Conservation (phyloP, 2,329 filamentous ascomycete genomes). For the Alternaria rosae region DNA sequence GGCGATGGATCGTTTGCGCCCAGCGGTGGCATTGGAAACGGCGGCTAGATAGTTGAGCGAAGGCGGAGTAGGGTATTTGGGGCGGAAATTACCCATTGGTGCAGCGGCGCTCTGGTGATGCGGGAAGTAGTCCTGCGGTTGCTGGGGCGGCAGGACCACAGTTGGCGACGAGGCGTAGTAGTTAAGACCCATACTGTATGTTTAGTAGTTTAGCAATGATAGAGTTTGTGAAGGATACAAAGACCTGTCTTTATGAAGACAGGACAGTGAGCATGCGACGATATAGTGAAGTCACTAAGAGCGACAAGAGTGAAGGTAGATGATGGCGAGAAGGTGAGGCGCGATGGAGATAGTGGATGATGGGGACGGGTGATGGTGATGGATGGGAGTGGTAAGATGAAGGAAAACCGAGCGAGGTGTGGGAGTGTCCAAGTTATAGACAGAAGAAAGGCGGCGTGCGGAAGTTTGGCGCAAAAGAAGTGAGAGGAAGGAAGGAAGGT, state of each 20-base stretch:
- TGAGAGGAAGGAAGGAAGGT: slow-evolving; percentile 47
- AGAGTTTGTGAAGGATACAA: slow-evolving; percentile 43
- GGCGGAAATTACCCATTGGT: slow-evolving; percentile 47
- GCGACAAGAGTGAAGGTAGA: slow-evolving; percentile 37
- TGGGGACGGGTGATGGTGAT: slow-evolving; percentile 17
- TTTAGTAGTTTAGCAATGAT: slow-evolving; percentile 48
- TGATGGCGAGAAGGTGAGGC: slow-evolving; percentile 26
- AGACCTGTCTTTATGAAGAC: slow-evolving; percentile 32
- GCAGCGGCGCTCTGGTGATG: slow-evolving; percentile 44
- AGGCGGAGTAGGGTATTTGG: slow-evolving; percentile 52
- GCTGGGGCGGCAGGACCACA: slow-evolving; percentile 55
- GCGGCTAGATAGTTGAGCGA: slow-evolving; percentile 55
- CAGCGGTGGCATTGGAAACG: slow-evolving; percentile 57
- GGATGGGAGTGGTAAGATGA: slow-evolving; percentile 20
- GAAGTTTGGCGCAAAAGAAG: slow-evolving; percentile 38
- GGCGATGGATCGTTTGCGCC: slow-evolving; percentile 79
- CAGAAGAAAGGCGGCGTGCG: slow-evolving; percentile 24
- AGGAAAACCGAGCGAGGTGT: slow-evolving; percentile 13
- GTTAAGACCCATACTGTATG: slow-evolving; percentile 54
- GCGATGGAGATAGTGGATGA: slow-evolving; percentile 17
- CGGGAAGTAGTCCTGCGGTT: slow-evolving; percentile 48
- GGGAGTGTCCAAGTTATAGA: slow-evolving; percentile 14
- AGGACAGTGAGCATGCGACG: slow-evolving; percentile 41
- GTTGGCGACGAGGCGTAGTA: slow-evolving; percentile 58
- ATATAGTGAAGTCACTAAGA: slow-evolving; percentile 19